Conservation (phyloP, 192 early-diverging fungal genomes). For the Entomortierella lignicola region DNA sequence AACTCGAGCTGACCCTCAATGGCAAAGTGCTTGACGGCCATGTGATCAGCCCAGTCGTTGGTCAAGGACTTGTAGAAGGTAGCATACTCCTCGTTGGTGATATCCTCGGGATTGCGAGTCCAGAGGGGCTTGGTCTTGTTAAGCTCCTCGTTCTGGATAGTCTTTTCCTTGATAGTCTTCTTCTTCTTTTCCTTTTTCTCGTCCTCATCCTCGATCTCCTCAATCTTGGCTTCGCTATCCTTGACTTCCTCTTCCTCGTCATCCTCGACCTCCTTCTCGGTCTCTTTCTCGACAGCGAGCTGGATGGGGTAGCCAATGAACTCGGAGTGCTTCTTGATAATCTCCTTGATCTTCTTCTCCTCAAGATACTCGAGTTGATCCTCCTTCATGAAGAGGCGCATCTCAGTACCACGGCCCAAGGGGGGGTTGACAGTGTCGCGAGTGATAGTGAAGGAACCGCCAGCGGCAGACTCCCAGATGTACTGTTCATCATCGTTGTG, state of each 20-base stretch:
- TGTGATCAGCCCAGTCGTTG: slow-evolving; percentile 99
- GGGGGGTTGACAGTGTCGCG: slow-evolving; percentile 88
- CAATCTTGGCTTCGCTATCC: slow-evolving; percentile 9
- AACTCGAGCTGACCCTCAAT: slow-evolving; percentile 99
- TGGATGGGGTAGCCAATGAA: slow-evolving; percentile 99
- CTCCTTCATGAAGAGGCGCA: slow-evolving; percentile 97
- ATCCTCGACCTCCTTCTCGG: slow-evolving; percentile 95
- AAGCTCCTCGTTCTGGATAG: slow-evolving; percentile 89
- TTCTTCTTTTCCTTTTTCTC: slow-evolving; percentile 66
- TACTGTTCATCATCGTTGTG: slow-evolving; percentile 96
- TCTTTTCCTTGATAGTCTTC: slow-evolving; percentile 87
- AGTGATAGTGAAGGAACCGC: slow-evolving; percentile 91
- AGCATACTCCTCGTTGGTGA: slow-evolving; percentile 95
- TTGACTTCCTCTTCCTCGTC: slow-evolving; percentile 81
- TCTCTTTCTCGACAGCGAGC: slow-evolving; percentile 94
- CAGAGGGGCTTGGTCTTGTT: slow-evolving; percentile 99
- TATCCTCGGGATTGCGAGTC: slow-evolving; percentile 98
- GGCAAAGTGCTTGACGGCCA: slow-evolving; percentile 98
- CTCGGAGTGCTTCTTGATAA: slow-evolving; percentile 99
- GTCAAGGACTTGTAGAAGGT: slow-evolving; percentile 98
- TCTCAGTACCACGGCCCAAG: slow-evolving; percentile 93
- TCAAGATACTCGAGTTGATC: slow-evolving; percentile 97
- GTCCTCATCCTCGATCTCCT: slow-evolving; percentile 38
- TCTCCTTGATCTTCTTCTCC: slow-evolving; percentile 97
- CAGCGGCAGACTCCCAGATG: slow-evolving; percentile 92